Evolutionary conservation across 2,329 filamentous ascomycete genomes (phyloP).

Genomic region (Alternaria conjuncta): DNA sequence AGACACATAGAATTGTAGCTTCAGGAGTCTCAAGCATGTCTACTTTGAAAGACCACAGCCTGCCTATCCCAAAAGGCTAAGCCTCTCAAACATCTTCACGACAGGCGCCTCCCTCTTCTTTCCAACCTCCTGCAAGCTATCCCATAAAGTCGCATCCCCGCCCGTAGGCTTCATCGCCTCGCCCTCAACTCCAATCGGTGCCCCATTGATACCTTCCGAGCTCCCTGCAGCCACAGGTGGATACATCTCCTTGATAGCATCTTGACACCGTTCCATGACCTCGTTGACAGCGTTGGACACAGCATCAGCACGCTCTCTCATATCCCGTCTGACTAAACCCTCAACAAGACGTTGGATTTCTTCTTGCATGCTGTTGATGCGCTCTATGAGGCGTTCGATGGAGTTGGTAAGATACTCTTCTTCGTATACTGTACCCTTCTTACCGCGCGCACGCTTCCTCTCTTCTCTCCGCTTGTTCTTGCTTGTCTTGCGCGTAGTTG

Average conservation of each 20-base stretch:
- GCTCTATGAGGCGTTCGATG: conserved; percentile 80
- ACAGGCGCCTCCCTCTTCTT: conserved; percentile 57
- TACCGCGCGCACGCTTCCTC: conserved; percentile 90
- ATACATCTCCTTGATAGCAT: conserved; percentile 66
- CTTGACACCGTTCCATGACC: conserved; percentile 72
- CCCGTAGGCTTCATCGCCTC: conserved; percentile 46
- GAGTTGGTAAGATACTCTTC: conserved; percentile 96
- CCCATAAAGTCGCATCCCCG: conserved; percentile 55
- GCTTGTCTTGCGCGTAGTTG: conserved; percentile 77
- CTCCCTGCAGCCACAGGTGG: background rate
- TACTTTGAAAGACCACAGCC: no score
- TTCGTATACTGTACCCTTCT: conserved; percentile 97
- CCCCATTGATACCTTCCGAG: background rate
- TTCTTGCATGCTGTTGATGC: conserved; percentile 73
- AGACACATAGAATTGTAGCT: background rate
- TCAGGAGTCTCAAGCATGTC: background rate
- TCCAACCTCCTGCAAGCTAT: conserved; percentile 49
- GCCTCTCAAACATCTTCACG: conserved; percentile 59
- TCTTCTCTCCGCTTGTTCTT: conserved; percentile 92
- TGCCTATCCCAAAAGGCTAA: conserved; percentile 42
- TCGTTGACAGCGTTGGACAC: conserved; percentile 77
- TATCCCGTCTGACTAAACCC: conserved; percentile 77
- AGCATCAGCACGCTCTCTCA: conserved; percentile 85
- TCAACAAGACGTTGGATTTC: conserved; percentile 79
- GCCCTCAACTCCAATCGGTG: conserved; percentile 12